These are phyloP conservation scores for Blastobotrys proliferans DNA, from an alignment of 1,139 yeast genomes.

Conservation along the genomic window DNA sequence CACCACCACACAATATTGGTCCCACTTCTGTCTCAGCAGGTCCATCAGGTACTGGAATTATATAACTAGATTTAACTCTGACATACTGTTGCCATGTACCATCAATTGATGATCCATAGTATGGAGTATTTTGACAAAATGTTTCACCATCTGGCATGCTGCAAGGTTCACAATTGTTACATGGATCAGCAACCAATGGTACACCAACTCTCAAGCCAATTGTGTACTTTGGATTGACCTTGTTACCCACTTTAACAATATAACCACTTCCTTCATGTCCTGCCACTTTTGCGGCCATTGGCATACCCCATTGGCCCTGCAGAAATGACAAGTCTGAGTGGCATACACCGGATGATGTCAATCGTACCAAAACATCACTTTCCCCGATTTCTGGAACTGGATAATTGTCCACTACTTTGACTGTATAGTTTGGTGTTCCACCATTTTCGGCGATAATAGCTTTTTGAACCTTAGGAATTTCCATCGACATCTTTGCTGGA, in stretches of 20 bases:
- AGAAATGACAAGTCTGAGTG: constrained; percentile 36
- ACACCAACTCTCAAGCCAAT: constrained; percentile 27
- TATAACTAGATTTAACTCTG: constrained; percentile 72
- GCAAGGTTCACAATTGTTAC: constrained; percentile 24
- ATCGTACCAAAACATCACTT: constrained; percentile 29
- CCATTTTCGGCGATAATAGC: constrained; percentile 24
- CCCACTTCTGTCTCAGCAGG: constrained; percentile 64
- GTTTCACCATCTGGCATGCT: constrained; percentile 22
- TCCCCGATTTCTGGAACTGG: constrained; percentile 31
- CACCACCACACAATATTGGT: constrained; percentile 72
- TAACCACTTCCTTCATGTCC: constrained; percentile 31
- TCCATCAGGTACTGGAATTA: constrained; percentile 64
- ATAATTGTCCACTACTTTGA: constrained; percentile 23
- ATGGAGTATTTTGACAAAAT: constrained; percentile 19
- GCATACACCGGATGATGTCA: constrained; percentile 37
- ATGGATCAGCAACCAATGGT: constrained; percentile 23
- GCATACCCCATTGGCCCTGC: constrained; percentile 33
- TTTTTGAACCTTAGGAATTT: constrained; percentile 27
- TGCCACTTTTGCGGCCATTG: constrained; percentile 50
- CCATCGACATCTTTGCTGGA: background rate
- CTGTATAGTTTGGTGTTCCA: constrained; percentile 18
- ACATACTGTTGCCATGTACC: constrained; percentile 78
- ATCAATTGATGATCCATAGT: constrained; percentile 62
- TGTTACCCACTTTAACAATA: constrained; percentile 25
- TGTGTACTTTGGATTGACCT: constrained; percentile 20